These are phyloP conservation scores for Calocybe indica DNA, from an alignment of 768 basidiomycete species.

Conservation along the genomic window DNA sequence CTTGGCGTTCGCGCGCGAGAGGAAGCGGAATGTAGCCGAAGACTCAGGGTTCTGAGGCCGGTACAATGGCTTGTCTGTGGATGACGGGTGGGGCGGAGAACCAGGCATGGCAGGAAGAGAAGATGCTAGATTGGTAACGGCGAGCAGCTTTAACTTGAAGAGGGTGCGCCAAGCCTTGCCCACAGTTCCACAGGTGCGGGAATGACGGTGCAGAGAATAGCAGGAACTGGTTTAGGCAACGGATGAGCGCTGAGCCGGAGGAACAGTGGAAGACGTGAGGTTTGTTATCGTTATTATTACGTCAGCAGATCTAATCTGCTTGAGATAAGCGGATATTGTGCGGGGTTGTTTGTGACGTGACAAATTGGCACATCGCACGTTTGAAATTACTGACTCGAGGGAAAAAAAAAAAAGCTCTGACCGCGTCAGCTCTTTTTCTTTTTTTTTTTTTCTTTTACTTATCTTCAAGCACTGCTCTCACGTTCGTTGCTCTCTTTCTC, in stretches of 20 bases:
- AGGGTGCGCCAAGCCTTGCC: too few species aligned
- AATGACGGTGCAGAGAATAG: too few species aligned
- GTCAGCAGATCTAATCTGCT: too few species aligned
- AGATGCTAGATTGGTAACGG: constrained; percentile 2
- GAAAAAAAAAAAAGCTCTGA: constrained; percentile 11
- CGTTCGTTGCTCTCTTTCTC: constrained; percentile 21
- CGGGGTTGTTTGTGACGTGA: too few species aligned
- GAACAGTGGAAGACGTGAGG: too few species aligned
- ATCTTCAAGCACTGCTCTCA: constrained; percentile 16
- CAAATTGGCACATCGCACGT: too few species aligned
- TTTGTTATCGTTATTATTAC: too few species aligned
- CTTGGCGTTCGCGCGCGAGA: constrained; percentile 41
- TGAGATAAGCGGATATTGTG: too few species aligned
- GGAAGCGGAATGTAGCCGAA: constrained; percentile 45
- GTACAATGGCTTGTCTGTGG: constrained; percentile 31
- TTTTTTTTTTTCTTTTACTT: constrained; percentile 3
- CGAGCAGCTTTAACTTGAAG: too few species aligned
- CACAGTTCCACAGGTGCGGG: too few species aligned
- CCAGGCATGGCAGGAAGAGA: background rate
- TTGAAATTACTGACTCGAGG: background rate
- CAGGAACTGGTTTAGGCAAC: too few species aligned
- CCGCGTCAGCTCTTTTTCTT: constrained; percentile 4
- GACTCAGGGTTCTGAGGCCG: constrained; percentile 32
- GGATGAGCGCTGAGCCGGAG: too few species aligned
- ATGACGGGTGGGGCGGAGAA: constrained; percentile 4